These are phyloP conservation scores for Pseudogymnoascus sp. DNA, from an alignment of 2,329 filamentous ascomycete species.

Conservation along the genomic window DNA sequence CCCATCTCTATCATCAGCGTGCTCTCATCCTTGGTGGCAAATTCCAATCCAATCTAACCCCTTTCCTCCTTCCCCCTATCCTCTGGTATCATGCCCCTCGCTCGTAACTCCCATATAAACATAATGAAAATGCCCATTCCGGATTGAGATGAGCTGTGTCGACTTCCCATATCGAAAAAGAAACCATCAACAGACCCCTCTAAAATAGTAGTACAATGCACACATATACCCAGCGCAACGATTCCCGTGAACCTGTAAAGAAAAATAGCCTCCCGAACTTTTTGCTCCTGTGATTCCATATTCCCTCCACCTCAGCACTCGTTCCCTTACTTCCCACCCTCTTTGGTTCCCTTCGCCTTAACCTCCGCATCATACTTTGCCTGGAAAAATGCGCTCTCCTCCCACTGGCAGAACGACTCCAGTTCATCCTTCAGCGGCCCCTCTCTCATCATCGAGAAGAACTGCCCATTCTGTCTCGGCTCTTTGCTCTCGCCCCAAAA, in stretches of 20 bases:
- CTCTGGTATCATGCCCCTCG: slow-evolving; percentile 7
- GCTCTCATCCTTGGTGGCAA: not conserved
- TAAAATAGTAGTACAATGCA: slow-evolving; percentile 1
- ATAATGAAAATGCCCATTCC: not conserved
- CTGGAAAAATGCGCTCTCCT: slow-evolving; percentile 16
- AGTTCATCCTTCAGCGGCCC: slow-evolving; percentile 19
- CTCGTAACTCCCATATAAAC: slow-evolving; percentile 5
- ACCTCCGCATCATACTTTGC: not conserved
- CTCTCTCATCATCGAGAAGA: slow-evolving; percentile 19
- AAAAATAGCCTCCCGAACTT: slow-evolving; percentile 1
- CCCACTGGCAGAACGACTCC: slow-evolving; percentile 20
- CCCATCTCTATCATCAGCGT: not conserved
- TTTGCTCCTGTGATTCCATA: not conserved
- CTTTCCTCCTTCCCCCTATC: not conserved
- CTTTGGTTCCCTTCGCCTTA: not conserved
- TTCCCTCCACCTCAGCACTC: not conserved
- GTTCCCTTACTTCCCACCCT: not conserved
- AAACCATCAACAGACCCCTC: not conserved
- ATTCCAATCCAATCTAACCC: not conserved
- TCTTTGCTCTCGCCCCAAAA: slow-evolving; percentile 25
- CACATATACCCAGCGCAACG: not conserved
- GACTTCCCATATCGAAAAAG: slow-evolving; percentile 3
- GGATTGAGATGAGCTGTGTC: not conserved
- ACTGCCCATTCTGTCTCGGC: slow-evolving; percentile 15
- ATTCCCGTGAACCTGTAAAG: not conserved